Percentiles rank a stretch among this genome's conserved stretches.
Conservation (phyloP, 352 stramenopile genomes). For the Pythium rhizo-oryzae region DNA sequence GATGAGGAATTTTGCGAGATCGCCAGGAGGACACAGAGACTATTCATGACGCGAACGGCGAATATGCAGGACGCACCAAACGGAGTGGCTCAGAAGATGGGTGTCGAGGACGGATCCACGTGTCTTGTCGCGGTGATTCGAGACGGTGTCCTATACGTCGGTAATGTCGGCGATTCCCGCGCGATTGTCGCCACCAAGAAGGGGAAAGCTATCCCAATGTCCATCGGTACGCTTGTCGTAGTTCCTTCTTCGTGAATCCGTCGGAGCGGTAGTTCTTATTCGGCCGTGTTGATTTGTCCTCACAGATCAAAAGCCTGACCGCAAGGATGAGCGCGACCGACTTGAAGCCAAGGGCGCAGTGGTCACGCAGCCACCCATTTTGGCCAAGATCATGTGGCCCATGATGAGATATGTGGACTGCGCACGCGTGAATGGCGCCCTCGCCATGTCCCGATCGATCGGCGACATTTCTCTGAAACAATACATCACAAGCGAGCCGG, state of each 20-base stretch:
- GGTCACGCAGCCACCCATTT: conserved; percentile 64
- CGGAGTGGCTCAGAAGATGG: conserved; percentile 30
- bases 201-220: conserved; percentile 62
- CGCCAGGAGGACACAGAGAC: conserved; percentile 41
- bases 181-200: conserved; percentile 64
- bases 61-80: conserved; percentile 17
- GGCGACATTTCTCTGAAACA: conserved; percentile 79
- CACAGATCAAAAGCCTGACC: conserved; percentile 81
- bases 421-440: conserved; percentile 74
- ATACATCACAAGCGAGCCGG: conserved; percentile 77
- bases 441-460: conserved; percentile 86
- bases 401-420: conserved; percentile 81
- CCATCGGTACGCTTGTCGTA: conserved; percentile 37
- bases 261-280: no score
- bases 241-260: no score
- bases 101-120: conserved; percentile 80
- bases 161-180: conserved; percentile 85
- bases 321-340: conserved; percentile 70
- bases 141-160: conserved; percentile 67
- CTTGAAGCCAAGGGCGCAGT: conserved; percentile 70
- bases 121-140: conserved; percentile 78
- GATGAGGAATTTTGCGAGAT: conserved; percentile 75
- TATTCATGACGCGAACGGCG: conserved; percentile 15
- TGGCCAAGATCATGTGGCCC: conserved; percentile 75
- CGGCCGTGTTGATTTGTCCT: neutral